Base-by-base conservation (phyloP, 2,329 filamentous ascomycete species). In the Nemania serpens region DNA sequence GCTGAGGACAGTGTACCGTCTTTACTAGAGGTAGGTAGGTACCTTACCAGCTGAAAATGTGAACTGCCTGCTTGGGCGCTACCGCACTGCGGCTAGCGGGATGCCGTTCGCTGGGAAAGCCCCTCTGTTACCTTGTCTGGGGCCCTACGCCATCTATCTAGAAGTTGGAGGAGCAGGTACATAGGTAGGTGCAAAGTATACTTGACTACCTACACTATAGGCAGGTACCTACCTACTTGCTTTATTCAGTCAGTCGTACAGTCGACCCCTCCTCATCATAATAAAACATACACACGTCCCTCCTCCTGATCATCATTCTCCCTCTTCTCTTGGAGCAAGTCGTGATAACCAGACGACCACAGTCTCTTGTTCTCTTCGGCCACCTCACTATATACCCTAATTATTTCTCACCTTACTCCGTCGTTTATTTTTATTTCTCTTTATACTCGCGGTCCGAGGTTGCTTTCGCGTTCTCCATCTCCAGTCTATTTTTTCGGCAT, bases 241-340 rank as follows among this genome's bases (percentile, higher is more conserved):
- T 29, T 29, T 29, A 29, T 29, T 29, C 25, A 29, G 25, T 51
- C 57, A n/a, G 45, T 41, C 47, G 43, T 53, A 47, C 62, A 49
- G 55, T 50, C 62, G 55, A 59, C 55, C 61, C 61, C 57, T 61
- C 58, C 47, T 46, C 48, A 29, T 43, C 18, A 43, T 37, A 49
- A 47, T 55, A 59, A 56, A 62, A 51, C 52, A 55, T 48, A 37
- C 51, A 55, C 54, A 37, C 51, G 13, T 43, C 49, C 56, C 42
- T 58, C 55, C 17, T 53, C 25, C 47, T 46, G 37, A 33, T 20
- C 42, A 17, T 47, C 52, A 47, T 25, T 52, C 33, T 41, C 29
- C 46, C 12, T 15, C 46, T 51, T 45, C 22, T 33, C 46, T 29
- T 29, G 25, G 25, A 29, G 25, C 25, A 55, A 33, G 47, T 15